Conservation (phyloP, 495 filamentous ascomycete species). For the Annulohypoxylon maeteangense region DNA sequence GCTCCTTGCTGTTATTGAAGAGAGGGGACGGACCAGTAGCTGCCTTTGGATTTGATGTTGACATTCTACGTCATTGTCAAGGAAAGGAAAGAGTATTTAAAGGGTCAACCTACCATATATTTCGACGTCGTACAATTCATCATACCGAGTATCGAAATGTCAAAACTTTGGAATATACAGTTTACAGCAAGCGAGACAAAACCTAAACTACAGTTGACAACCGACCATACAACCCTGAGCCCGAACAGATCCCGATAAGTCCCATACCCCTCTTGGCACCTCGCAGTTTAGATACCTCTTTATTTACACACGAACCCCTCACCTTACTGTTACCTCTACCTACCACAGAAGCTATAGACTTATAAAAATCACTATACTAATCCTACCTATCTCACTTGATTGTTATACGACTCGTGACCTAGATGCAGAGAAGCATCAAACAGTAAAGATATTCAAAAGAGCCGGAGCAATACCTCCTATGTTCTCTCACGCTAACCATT, state of each 20-base stretch:
- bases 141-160: neutral
- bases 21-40: neutral
- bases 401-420: neutral
- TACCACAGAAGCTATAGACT: neutral
- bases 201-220: neutral
- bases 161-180: neutral
- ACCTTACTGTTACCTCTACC: neutral
- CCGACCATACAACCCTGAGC: neutral
- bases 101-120: neutral
- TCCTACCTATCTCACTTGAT: neutral
- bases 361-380: neutral
- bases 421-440: neutral
- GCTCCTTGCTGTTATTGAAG: conserved; percentile 1
- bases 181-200: neutral
- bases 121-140: neutral
- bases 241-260: neutral
- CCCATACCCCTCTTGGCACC: neutral
- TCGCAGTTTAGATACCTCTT: neutral
- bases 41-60: conserved; percentile 2
- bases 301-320: neutral
- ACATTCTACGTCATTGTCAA: conserved; percentile 6
- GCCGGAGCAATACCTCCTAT: neutral
- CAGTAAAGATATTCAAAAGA: neutral
- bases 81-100: neutral
- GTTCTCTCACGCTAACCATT: neutral